Base-by-base conservation (phyloP, 768 basidiomycete species). In the Lactarius hengduanensis region DNA sequence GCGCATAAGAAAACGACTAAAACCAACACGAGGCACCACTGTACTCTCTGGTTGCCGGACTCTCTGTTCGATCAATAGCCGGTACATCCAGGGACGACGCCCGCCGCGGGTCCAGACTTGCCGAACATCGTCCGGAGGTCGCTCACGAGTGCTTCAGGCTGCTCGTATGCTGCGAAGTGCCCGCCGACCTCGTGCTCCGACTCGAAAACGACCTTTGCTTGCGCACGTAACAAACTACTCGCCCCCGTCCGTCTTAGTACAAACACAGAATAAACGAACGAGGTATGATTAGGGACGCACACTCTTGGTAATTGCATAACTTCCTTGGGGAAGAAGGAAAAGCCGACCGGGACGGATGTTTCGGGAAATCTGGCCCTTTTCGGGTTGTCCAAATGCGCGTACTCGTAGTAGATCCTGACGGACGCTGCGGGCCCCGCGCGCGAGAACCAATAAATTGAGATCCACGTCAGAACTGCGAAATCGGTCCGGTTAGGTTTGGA, bases 61-160 rank as follows among this genome's bases (percentile, higher is more conserved):
- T n/a, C 5, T 22, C 45, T 10, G 10, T 9, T 11, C 16, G 11
- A 4, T 57, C 34, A 57, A 36, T 30, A 67, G 13, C 62, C 66
- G 30, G 43, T 38, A 11, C 50, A 53, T 10, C 79, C 81, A 1
- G 75, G 63, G 10, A 86, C 81, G 18, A 84, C 80, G 2, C 78
- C 79, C 68, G 78, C 82, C 5, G 83, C 83, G 36, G 79, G 79
- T 0, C 84, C 82, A 11, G 77, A 81, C 60, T 77, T 81, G 43
- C 80, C 81, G 73, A 86, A 87, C 84, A 87, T 87, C 69, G 76
- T 80, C 38, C 81, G 75, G 56, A 88, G 58, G 69, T 86, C 86
- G 1, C 70, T 77, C 0, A 77, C 85, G 20, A 88, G 76, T 3
- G 74, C 73, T 5, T 80, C 75, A 0, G 86, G 85, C 55, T 70